Evolutionary conservation across 768 basidiomycete genomes (phyloP).

Genomic region (Gautieria morchelliformis): DNA sequence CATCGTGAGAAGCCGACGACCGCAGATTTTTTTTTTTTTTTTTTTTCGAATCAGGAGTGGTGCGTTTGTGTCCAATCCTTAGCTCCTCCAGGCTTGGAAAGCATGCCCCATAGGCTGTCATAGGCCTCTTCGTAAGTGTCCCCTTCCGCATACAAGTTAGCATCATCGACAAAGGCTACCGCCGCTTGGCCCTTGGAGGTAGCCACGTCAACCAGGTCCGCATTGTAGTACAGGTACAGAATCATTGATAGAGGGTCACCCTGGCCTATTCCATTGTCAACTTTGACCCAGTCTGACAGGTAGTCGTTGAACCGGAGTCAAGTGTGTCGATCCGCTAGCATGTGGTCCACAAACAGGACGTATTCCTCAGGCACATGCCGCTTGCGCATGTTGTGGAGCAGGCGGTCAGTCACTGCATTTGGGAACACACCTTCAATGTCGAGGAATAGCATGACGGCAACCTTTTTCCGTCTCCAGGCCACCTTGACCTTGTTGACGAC

Average conservation of each 20-base stretch:
- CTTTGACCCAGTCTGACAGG: neutral
- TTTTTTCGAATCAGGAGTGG: too few relatives aligned
- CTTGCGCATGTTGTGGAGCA: slow-evolving; percentile 18
- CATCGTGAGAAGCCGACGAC: too few relatives aligned
- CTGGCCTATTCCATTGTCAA: slow-evolving; percentile 19
- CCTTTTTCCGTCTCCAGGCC: slow-evolving; percentile 20
- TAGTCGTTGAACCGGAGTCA: slow-evolving; percentile 21
- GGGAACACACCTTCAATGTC: too few relatives aligned
- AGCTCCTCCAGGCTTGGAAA: too few relatives aligned
- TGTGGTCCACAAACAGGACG: slow-evolving; percentile 12
- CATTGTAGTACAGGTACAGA: slow-evolving; percentile 18
- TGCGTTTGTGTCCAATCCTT: too few relatives aligned
- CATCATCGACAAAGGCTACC: slow-evolving; percentile 12
- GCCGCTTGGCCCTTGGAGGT: slow-evolving; percentile 2
- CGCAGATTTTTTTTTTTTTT: too few relatives aligned
- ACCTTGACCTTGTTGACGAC: slow-evolving; percentile 26
- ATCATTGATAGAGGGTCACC: slow-evolving; percentile 19
- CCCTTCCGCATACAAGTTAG: slow-evolving; percentile 9
- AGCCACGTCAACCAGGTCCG: slow-evolving; percentile 17
- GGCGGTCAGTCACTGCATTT: too few relatives aligned
- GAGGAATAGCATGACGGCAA: too few relatives aligned
- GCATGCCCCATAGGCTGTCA: too few relatives aligned
- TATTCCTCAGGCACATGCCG: slow-evolving; percentile 16
- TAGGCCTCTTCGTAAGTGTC: too few relatives aligned
- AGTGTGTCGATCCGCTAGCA: slow-evolving; percentile 15